These are phyloP conservation scores for Psilocybe cyanescens DNA, from an alignment of 768 basidiomycete genomes.

Conservation along the genomic window DNA sequence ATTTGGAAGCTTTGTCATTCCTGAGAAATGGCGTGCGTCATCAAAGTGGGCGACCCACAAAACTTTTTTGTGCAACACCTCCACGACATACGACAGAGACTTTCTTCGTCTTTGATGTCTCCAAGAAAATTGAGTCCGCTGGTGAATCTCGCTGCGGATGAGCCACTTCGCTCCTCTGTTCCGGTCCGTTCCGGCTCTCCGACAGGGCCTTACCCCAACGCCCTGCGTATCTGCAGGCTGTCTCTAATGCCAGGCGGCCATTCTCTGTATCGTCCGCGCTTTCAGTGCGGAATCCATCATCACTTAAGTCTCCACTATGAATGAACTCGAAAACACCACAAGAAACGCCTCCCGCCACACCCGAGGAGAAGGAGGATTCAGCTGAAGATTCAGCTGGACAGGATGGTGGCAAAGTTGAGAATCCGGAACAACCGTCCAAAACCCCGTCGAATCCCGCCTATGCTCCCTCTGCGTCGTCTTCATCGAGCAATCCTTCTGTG, in stretches of 20 bases:
- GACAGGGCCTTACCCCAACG: slow-evolving; percentile 1
- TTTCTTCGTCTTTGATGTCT: neutral
- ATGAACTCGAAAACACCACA: slow-evolving; percentile 29
- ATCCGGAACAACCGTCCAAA: slow-evolving; percentile 16
- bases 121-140: neutral
- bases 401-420: no score
- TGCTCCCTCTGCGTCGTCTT: slow-evolving; percentile 11
- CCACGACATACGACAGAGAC: slow-evolving; percentile 1
- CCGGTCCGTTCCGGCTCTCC: slow-evolving; percentile 19
- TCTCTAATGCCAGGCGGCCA: neutral
- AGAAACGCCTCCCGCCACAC: slow-evolving; percentile 8
- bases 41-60: slow-evolving; percentile 1
- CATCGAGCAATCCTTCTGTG: slow-evolving; percentile 18
- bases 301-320: slow-evolving; percentile 25
- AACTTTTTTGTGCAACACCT: slow-evolving; percentile 1
- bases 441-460: slow-evolving; percentile 7
- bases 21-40: slow-evolving; percentile 8
- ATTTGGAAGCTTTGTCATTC: slow-evolving; percentile 14
- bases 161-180: slow-evolving; percentile 14
- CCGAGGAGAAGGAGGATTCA: slow-evolving; percentile 17
- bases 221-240: slow-evolving; percentile 2
- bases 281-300: slow-evolving; percentile 12
- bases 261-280: slow-evolving; percentile 18
- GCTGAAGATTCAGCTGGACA: no score
- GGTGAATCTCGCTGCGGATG: slow-evolving; percentile 11